Base-by-base conservation (phyloP, 2,329 filamentous ascomycete species). In the Aschersonia sp. region DNA sequence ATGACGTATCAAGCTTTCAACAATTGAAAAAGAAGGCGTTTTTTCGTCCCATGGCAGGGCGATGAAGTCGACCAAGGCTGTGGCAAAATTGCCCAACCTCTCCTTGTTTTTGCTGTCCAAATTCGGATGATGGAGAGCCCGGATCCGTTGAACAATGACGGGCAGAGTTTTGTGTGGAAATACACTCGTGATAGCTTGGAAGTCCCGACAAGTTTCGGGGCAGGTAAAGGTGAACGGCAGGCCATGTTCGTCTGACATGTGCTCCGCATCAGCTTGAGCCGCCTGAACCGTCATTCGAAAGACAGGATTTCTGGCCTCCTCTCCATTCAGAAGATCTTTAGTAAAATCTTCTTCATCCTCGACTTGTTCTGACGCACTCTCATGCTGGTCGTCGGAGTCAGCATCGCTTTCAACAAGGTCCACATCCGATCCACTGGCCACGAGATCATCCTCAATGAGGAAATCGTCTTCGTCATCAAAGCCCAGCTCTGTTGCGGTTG, bases 381-480 rank as follows among this genome's bases (percentile, higher is more conserved):
- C 68, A 29, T 71, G 69, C 12, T 47, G 29, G 31, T 44, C 46
- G n/a, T 74, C 72, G 1, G 73, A 71, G 30, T 75, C 74, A 9
- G 72, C 70, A 30, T 74, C 72, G 41, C 76, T 73, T 40, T 72
- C 74, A 5, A 74, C 65, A 4, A 72, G 67, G 31, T 83, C 78
- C n/a, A 80, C 58, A 40, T 83, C 80, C 5, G 86, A 91, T 40
- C 81, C 85, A 55, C 82, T 89, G 9, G 89, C 89, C 35, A 96
- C 76, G 12, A 97, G 73, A 58, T 94, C 84, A 52, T 92, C 86
- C 50, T 97, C 91, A 52, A 96, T 81, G 30, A 91, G 62, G 57
- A 97, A 97, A 56, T 96, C 88, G 56, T 97, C 91, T 60, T 97
- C 91, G 55, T 96, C 91, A 54, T 95, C 89, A 35, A 94, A 82